Percentiles rank a stretch among this genome's conserved stretches.
Evolutionary conservation across 2,329 filamentous ascomycete species (phyloP).

Genomic region (Colletotrichum musicola): DNA sequence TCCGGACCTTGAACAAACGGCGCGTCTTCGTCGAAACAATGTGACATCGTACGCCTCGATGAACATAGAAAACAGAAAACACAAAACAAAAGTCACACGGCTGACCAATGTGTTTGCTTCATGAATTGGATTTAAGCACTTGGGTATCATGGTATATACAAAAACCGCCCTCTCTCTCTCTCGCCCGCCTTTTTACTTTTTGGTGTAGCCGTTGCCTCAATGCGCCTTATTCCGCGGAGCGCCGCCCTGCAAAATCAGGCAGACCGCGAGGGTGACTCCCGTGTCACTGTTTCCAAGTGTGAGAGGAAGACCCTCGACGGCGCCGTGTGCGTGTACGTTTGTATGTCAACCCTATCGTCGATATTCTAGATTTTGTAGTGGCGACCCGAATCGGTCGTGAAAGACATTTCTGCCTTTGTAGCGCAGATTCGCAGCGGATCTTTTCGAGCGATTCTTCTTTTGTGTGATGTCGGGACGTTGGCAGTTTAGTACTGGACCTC

Average conservation of each 20-base stretch:
- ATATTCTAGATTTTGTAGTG: not conserved
- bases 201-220: constrained; percentile 10
- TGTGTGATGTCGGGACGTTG: not conserved
- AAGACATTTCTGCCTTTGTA: constrained; percentile 6
- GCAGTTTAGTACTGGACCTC: constrained; percentile 45
- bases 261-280: not conserved
- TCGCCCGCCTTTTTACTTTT: constrained; percentile 1
- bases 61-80: not conserved
- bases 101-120: not conserved
- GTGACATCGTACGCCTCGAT: no score
- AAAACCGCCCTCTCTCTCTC: constrained; percentile 13
- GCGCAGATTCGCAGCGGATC: not conserved
- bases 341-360: not conserved
- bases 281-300: constrained; percentile 26
- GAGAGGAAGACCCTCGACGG: not conserved
- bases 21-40: not conserved
- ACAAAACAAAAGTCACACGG: not conserved
- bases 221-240: constrained; percentile 23
- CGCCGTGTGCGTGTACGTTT: not conserved
- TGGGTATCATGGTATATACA: constrained; percentile 39
- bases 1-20: not conserved
- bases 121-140: constrained; percentile 31
- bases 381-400: not conserved
- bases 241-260: constrained; percentile 16
- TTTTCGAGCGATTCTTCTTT: not conserved